phyloP scores from a whole-genome alignment of 2,329 filamentous ascomycete species.

The Fusarium piperis region DNA sequence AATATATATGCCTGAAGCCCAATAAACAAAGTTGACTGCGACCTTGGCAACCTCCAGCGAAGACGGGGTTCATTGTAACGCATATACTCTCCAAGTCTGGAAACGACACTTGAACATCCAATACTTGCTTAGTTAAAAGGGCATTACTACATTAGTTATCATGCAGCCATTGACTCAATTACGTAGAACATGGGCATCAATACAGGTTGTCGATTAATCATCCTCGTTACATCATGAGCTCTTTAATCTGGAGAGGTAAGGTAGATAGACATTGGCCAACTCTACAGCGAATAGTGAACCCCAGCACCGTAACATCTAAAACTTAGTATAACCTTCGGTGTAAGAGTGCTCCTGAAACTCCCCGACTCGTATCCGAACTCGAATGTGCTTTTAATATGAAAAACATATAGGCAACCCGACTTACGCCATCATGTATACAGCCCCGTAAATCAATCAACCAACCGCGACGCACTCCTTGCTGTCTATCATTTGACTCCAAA shows the following conservation, averaged over 20 bases:
- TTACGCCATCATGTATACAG: slow-evolving; percentile 35
- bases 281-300: not conserved
- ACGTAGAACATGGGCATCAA: not conserved
- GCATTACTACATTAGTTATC: not conserved
- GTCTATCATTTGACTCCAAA: slow-evolving; percentile 41
- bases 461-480: slow-evolving; percentile 9
- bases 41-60: not conserved
- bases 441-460: slow-evolving; percentile 16
- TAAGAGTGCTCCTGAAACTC: not conserved
- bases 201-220: not conserved
- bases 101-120: not conserved
- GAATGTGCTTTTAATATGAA: slow-evolving; percentile 27
- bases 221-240: not conserved
- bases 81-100: too few species aligned
- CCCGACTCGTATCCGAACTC: not conserved
- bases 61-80: not conserved
- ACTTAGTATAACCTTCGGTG: not conserved
- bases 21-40: not conserved
- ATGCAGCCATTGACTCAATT: not conserved
- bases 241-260: not conserved
- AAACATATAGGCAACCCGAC: slow-evolving; percentile 27
- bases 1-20: not conserved
- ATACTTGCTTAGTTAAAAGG: not conserved
- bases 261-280: not conserved
- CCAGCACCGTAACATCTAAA: not conserved